These are phyloP conservation scores for Zelopaecilomyces penicillatus DNA, from an alignment of 2,329 filamentous ascomycete genomes.

Conservation along the genomic window DNA sequence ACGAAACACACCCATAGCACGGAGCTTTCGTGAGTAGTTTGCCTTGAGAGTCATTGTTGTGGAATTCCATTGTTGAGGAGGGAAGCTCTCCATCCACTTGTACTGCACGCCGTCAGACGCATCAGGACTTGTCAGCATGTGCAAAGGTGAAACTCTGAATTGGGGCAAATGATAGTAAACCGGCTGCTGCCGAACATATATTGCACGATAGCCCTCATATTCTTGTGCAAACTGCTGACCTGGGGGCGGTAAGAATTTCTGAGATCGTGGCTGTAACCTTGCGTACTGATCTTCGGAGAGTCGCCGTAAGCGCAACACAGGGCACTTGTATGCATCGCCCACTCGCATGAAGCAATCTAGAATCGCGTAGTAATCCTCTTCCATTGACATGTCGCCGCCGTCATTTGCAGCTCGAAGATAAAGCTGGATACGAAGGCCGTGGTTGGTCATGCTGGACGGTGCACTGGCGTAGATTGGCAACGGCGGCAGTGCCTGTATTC, in stretches of 20 bases:
- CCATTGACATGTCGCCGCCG: not conserved
- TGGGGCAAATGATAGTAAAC: constrained; percentile 5
- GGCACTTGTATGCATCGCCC: constrained; percentile 3
- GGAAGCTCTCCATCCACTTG: constrained; percentile 4
- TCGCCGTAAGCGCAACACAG: constrained; percentile 4
- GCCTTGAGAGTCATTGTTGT: constrained; percentile 6
- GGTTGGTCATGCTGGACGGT: constrained; percentile 8
- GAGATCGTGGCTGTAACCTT: constrained; percentile 4
- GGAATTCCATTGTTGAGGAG: constrained; percentile 7
- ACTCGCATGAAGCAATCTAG: constrained; percentile 4
- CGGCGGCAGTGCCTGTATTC: constrained; percentile 4
- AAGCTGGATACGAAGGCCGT: constrained; percentile 7
- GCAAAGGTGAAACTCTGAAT: constrained; percentile 5
- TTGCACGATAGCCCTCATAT: constrained; percentile 2
- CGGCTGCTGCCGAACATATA: constrained; percentile 5
- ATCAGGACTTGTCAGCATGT: constrained; percentile 1
- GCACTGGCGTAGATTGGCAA: constrained; percentile 6
- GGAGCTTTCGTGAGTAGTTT: constrained; percentile 4
- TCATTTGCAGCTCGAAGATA: constrained; percentile 1
- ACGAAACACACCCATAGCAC: constrained; percentile 6
- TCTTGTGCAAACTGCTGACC: not conserved
- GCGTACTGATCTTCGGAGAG: constrained; percentile 10
- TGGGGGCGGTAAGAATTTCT: constrained; percentile 3
- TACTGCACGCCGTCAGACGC: constrained; percentile 6
- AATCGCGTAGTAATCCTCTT: constrained; percentile 5